These are phyloP conservation scores for Ascochyta lentis DNA, from an alignment of 2,329 filamentous ascomycete species.

Conservation along the genomic window DNA sequence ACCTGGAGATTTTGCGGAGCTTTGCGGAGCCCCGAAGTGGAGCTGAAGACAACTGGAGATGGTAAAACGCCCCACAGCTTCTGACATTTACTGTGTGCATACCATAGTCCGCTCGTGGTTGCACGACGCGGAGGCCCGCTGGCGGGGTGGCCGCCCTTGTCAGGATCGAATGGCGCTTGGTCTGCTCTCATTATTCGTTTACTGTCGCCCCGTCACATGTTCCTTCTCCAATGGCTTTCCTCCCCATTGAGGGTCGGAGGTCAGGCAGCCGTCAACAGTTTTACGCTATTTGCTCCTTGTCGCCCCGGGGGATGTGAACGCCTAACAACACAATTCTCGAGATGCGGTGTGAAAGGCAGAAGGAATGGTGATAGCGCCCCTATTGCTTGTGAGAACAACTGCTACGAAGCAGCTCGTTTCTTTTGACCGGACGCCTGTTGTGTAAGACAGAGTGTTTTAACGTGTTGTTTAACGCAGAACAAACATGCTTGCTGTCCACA, in stretches of 20 bases:
- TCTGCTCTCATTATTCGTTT: constrained; percentile 20
- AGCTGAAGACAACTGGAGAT: background rate
- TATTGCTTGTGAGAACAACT: constrained; percentile 35
- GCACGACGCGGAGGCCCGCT: constrained; percentile 24
- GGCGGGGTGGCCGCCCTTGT: constrained; percentile 18
- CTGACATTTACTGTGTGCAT: constrained; percentile 3
- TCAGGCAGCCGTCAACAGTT: too few species aligned
- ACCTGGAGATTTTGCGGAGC: constrained; percentile 2
- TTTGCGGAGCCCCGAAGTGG: constrained; percentile 1
- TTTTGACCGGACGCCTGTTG: too few species aligned
- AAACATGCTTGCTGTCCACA: too few species aligned
- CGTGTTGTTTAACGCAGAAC: too few species aligned
- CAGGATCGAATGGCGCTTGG: constrained; percentile 19
- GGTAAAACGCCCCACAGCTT: constrained; percentile 12
- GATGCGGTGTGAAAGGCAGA: constrained; percentile 39
- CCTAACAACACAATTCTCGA: constrained; percentile 41
- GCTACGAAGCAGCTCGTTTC: constrained; percentile 3
- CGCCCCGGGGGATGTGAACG: constrained; percentile 10
- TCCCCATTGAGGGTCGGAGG: background rate
- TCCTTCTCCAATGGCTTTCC: constrained; percentile 1
- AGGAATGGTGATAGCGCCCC: constrained; percentile 34
- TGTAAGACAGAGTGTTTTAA: too few species aligned
- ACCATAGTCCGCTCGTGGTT: constrained; percentile 21
- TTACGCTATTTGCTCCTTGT: constrained; percentile 7
- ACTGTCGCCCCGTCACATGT: constrained; percentile 20